phyloP scores from a whole-genome alignment of 768 basidiomycete genomes.

The Russula compacta region DNA sequence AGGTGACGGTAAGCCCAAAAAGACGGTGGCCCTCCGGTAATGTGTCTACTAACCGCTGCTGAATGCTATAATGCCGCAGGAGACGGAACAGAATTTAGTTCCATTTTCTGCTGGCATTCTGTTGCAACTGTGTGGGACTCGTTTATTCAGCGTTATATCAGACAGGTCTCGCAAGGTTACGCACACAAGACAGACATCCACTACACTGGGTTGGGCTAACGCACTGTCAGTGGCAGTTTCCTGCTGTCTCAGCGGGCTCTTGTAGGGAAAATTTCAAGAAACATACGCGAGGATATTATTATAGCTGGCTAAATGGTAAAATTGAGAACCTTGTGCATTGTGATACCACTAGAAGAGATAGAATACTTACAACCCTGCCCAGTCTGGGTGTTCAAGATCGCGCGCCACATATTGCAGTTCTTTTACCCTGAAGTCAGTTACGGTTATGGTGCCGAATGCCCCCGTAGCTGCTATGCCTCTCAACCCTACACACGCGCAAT shows the following conservation, averaged over 20 bases:
- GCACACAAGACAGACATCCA: slow-evolving; percentile 18
- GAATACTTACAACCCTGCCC: slow-evolving; percentile 13
- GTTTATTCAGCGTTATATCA: not conserved
- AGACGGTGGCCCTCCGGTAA: not conserved
- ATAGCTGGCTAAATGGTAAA: too few relatives aligned
- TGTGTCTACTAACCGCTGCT: slow-evolving; percentile 3
- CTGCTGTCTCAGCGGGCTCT: not conserved
- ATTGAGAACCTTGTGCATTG: not conserved
- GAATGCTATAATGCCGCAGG: slow-evolving; percentile 14
- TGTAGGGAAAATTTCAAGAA: not conserved
- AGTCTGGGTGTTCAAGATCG: slow-evolving; percentile 16
- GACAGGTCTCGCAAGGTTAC: not conserved
- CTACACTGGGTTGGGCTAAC: slow-evolving; percentile 4
- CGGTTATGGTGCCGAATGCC: too few relatives aligned
- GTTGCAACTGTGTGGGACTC: slow-evolving; percentile 13
- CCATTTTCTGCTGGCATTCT: slow-evolving; percentile 9
- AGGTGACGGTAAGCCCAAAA: not conserved
- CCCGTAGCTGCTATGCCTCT: not conserved
- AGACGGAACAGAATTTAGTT: slow-evolving; percentile 21
- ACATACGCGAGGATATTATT: too few relatives aligned
- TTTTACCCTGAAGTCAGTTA: not conserved
- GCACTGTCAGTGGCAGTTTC: not conserved
- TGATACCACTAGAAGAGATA: not conserved
- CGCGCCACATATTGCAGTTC: slow-evolving; percentile 17
- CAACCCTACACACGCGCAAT: slow-evolving; percentile 15